A percentile compares a stretch with the other conserved stretches of the same genome.
Evolutionary conservation across 768 basidiomycete genomes (phyloP).

Genomic region (Rossbeevera mucosa): DNA sequence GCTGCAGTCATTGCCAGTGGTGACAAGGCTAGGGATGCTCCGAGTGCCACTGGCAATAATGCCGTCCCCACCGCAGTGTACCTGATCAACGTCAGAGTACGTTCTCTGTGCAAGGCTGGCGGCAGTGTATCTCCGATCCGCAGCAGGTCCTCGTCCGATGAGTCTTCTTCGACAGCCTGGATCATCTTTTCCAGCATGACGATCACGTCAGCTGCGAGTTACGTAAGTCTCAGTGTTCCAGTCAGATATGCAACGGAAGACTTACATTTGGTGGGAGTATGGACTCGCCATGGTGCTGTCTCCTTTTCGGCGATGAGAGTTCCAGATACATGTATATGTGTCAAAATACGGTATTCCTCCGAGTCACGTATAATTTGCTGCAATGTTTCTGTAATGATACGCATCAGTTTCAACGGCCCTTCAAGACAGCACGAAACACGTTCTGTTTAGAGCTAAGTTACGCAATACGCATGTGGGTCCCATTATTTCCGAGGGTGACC

Average conservation of each 20-base stretch:
- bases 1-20: too few relatives aligned
- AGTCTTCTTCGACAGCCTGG: constrained; percentile 10
- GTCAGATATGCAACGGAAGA: too few relatives aligned
- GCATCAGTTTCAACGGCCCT: not conserved
- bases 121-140: constrained; percentile 13
- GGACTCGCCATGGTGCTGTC: not conserved
- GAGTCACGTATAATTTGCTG: not conserved
- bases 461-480: constrained; percentile 24
- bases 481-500: constrained; percentile 17
- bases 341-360: not conserved
- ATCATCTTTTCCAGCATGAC: constrained; percentile 20
- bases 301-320: not conserved
- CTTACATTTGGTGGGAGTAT: not conserved
- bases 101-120: constrained; percentile 20
- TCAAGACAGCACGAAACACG: not conserved
- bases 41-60: too few relatives aligned
- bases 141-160: too few relatives aligned
- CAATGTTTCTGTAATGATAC: not conserved
- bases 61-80: too few relatives aligned
- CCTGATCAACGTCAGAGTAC: too few relatives aligned
- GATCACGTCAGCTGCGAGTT: constrained; percentile 11
- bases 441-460: constrained; percentile 15
- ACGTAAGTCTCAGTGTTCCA: too few relatives aligned
- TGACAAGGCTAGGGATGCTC: too few relatives aligned
- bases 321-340: not conserved